Evolutionary conservation across 2,329 filamentous ascomycete species (phyloP), one percentile per base, ranked within the genome.

Genomic region (Penicillium freii): DNA sequence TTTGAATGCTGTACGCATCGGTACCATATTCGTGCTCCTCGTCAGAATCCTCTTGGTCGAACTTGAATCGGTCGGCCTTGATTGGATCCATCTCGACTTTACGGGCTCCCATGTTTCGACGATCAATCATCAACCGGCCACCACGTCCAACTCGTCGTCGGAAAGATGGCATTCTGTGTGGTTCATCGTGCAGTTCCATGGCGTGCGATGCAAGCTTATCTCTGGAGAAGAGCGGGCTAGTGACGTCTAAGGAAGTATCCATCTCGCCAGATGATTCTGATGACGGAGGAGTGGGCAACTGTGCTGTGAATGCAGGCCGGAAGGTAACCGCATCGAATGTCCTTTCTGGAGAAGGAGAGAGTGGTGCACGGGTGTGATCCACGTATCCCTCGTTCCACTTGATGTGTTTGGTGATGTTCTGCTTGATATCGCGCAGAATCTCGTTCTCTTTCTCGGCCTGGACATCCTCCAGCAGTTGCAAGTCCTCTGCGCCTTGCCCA

Each of bases 371-470:
- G 60, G 93, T 97, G 71, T 92, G 83, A 77, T 97, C 92, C 68
- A 95, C 84, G 79, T 91, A 92, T 70, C 90, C 89, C 67, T 90
- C 83, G 76, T 97, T 97, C 92, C 93, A 97, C 72, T 89, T 87
- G 66, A 89, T 86, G 77, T 97, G 93, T 75, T 94, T 93, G 67
- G 88, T 84, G 54, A 95, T 87, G 75, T 95, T 93, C 66, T 86
- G 86, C 73, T 95, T 90, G 72, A 97, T 91, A 69, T 95, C 91
- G 62, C 82, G 82, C 61, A 88, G 83, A 65, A 97, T 86, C 66
- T 90, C 86, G 65, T 89, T 91, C 65, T 93, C 88, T 74, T 90
- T 91, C 74, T 96, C 90, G 43, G 86, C 86, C 54, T 89, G 82
- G 66, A 91, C 84, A 67, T 96, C 91, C 60, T 89, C 83, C 62